These are phyloP conservation scores for Penicillium janthinellum DNA, from an alignment of 2,329 filamentous ascomycete species.

Conservation along the genomic window DNA sequence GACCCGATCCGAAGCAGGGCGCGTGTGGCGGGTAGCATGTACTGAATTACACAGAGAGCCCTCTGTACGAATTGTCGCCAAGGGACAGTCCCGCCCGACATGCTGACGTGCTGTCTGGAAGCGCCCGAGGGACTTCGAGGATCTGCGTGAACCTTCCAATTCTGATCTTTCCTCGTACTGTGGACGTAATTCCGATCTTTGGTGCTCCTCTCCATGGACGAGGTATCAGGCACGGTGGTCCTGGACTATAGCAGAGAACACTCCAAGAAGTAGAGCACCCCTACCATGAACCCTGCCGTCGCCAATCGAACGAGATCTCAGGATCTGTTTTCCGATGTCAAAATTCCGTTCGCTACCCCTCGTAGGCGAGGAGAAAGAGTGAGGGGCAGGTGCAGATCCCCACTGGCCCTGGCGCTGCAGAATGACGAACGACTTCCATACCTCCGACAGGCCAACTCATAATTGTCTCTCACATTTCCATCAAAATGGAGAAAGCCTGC, in stretches of 20 bases:
- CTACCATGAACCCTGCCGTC: neutral
- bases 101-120: neutral
- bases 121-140: neutral
- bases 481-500: neutral
- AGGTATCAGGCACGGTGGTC: neutral
- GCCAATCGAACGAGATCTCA: neutral
- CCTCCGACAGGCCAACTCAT: neutral
- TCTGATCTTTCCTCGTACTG: neutral
- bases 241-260: neutral
- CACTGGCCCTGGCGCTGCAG: neutral
- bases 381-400: conserved; percentile 19
- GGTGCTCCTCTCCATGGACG: neutral
- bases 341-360: conserved; percentile 11
- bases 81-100: neutral
- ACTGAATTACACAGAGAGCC: neutral
- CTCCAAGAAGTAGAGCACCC: neutral
- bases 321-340: conserved; percentile 19
- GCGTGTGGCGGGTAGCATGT: neutral
- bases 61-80: neutral
- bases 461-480: neutral
- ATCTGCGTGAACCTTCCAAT: neutral
- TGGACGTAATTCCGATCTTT: neutral
- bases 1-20: neutral
- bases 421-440: neutral
- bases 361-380: conserved; percentile 3